Evolutionary conservation across 129 eudicot genomes (phyloP).

Genomic region (Escallonia rubra): DNA sequence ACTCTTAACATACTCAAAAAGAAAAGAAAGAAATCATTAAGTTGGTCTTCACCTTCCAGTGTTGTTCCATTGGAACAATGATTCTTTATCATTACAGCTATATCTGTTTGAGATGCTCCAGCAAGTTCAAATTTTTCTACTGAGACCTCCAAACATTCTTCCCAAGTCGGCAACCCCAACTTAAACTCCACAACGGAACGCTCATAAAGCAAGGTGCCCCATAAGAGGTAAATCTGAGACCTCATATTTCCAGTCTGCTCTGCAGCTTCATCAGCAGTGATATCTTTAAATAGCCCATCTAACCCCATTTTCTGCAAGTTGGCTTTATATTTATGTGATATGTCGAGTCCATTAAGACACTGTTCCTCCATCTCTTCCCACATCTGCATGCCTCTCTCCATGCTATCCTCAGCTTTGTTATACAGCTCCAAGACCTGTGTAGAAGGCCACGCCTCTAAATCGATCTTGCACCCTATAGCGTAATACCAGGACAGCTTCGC

Average conservation of each 20-base stretch:
- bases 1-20: conserved; percentile 1
- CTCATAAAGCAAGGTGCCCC: conserved; percentile 94
- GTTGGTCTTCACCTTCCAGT: conserved; percentile 44
- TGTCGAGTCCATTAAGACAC: conserved; percentile 66
- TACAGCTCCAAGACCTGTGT: conserved; percentile 53
- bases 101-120: conserved; percentile 80
- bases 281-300: conserved; percentile 50
- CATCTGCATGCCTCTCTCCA: conserved; percentile 93
- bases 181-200: conserved; percentile 84
- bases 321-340: conserved; percentile 50
- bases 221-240: conserved; percentile 75
- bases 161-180: conserved; percentile 74
- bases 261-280: conserved; percentile 59
- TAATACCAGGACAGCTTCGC: conserved; percentile 85
- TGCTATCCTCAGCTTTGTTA: conserved; percentile 86
- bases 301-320: conserved; percentile 55
- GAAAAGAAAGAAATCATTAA: not conserved
- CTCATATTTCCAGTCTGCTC: conserved; percentile 59
- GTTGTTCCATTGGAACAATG: conserved; percentile 82
- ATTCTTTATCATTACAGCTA: conserved; percentile 88
- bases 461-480: conserved; percentile 40
- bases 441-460: conserved; percentile 37
- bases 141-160: conserved; percentile 94
- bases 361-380: conserved; percentile 94
- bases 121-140: conserved; percentile 91